Conservation (phyloP, 2,329 filamentous ascomycete species). For the Monosporascus ibericus region DNA sequence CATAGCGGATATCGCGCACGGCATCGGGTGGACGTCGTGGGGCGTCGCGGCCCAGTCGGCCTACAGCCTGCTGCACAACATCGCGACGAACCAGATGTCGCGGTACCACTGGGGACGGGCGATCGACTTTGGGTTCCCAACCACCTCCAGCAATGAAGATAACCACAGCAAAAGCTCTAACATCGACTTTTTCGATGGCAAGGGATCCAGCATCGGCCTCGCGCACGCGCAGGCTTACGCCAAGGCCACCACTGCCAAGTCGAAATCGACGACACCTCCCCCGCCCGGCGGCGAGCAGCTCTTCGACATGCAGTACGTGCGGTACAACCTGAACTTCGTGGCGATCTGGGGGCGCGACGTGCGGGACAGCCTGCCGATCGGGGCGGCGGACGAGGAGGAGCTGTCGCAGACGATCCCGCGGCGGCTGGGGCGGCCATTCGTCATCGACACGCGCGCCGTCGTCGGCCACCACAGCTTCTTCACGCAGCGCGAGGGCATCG, state of each 20-base stretch:
- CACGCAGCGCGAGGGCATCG: conserved; percentile 36
- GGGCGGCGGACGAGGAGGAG: conserved; percentile 40
- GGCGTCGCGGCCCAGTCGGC: conserved; percentile 42
- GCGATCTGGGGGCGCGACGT: conserved; percentile 47
- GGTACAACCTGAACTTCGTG: conserved; percentile 49
- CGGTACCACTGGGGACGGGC: conserved; percentile 41
- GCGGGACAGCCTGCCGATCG: conserved; percentile 36
- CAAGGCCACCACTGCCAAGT: not conserved
- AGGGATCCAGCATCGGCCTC: not conserved
- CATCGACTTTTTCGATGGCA: conserved; percentile 8
- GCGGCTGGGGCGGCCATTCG: conserved; percentile 33
- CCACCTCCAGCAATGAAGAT: not conserved
- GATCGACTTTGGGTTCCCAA: conserved; percentile 7
- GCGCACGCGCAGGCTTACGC: not conserved
- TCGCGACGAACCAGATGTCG: conserved; percentile 37
- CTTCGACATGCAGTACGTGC: conserved; percentile 41
- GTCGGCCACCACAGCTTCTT: conserved; percentile 46
- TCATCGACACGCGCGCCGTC: conserved; percentile 49
- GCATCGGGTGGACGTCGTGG: conserved; percentile 41
- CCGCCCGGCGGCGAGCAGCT: conserved; percentile 24
- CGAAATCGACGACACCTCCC: not conserved
- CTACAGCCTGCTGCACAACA: conserved; percentile 42
- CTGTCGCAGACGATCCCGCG: conserved; percentile 34
- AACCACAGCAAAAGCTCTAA: conserved; percentile 2
- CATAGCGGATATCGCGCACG: conserved; percentile 23